Conservation (phyloP, 805 yeast genomes). For the Vanderwaltozyma tropicalis region DNA sequence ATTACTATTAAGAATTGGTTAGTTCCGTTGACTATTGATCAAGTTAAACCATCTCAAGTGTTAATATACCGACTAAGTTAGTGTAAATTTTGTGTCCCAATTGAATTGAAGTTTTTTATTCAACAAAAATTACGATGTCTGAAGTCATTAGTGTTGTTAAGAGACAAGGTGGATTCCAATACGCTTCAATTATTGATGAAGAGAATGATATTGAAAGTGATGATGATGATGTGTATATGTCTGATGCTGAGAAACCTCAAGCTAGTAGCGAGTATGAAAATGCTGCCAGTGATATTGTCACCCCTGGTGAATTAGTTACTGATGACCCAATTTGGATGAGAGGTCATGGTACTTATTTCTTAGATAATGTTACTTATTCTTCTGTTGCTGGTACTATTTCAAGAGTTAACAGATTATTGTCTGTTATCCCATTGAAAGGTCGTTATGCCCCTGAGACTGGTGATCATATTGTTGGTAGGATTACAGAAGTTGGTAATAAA, state of each 20-base stretch:
- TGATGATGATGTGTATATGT: slow-evolving; percentile 23
- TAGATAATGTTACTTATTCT: slow-evolving; percentile 66
- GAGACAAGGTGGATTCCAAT: slow-evolving; percentile 21
- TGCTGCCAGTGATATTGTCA: slow-evolving; percentile 42
- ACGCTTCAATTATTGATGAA: slow-evolving; percentile 8
- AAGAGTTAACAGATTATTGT: slow-evolving; percentile 74
- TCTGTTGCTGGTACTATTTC: slow-evolving; percentile 88
- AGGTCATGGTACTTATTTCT: slow-evolving; percentile 90
- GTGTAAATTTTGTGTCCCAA: no score
- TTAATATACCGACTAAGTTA: no score
- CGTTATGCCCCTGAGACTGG: slow-evolving; percentile 91
- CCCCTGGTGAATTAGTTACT: slow-evolving; percentile 95
- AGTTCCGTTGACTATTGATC: no score
- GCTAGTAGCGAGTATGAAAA: slow-evolving; percentile 12
- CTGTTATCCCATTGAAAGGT: slow-evolving; percentile 79
- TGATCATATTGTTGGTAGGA: slow-evolving; percentile 89
- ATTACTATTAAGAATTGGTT: no score
- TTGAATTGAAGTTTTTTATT: no score
- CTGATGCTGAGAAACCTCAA: neutral
- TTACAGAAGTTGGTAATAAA: slow-evolving; percentile 85
- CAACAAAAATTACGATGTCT: slow-evolving; percentile 16
- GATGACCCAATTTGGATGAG: slow-evolving; percentile 97
- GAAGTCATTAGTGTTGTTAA: slow-evolving; percentile 23
- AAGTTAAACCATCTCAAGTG: no score
- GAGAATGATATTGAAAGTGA: slow-evolving; percentile 36